A percentile compares a stretch with the other conserved stretches of the same genome.
Evolutionary conservation across 495 filamentous ascomycete genomes (phyloP).

Genomic region (Hypoxylon crocopeplum): DNA sequence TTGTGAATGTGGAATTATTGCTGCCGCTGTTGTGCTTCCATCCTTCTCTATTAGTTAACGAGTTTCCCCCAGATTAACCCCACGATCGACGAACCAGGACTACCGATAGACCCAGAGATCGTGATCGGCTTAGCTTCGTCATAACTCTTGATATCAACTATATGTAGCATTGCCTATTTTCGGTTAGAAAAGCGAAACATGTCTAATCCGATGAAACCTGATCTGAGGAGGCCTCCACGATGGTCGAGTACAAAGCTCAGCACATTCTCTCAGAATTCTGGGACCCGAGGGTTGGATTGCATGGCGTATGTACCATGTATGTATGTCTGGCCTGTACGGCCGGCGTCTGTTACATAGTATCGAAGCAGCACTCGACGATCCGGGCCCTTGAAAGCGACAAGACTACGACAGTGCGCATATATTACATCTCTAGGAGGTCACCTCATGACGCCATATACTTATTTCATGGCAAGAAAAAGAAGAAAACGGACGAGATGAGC

Average conservation of each 20-base stretch:
- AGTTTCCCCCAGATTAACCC: constrained; percentile 14
- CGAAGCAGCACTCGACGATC: constrained; percentile 13
- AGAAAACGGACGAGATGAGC: constrained; percentile 1
- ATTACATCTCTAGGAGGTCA: constrained; percentile 8
- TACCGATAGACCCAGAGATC: constrained; percentile 4
- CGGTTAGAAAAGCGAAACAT: not conserved
- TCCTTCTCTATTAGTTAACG: constrained; percentile 3
- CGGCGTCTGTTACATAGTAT: constrained; percentile 2
- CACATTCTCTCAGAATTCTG: not conserved
- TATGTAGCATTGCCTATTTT: constrained; percentile 2
- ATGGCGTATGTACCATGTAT: constrained; percentile 20
- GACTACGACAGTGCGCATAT: constrained; percentile 20
- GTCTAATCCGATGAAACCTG: not conserved
- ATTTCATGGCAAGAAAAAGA: not conserved
- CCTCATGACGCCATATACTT: constrained; percentile 27
- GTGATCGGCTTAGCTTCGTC: constrained; percentile 16
- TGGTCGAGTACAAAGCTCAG: not conserved
- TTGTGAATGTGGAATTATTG: constrained; percentile 4
- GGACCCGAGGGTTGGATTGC: constrained; percentile 8
- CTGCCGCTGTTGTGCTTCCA: not conserved
- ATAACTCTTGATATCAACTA: constrained; percentile 9
- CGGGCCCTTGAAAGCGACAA: constrained; percentile 1
- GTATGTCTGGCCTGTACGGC: constrained; percentile 6
- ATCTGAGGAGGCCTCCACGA: not conserved
- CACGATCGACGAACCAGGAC: constrained; percentile 18